These are phyloP conservation scores for Cladorrhinum samala DNA, from an alignment of 495 filamentous ascomycete species.

Conservation along the genomic window DNA sequence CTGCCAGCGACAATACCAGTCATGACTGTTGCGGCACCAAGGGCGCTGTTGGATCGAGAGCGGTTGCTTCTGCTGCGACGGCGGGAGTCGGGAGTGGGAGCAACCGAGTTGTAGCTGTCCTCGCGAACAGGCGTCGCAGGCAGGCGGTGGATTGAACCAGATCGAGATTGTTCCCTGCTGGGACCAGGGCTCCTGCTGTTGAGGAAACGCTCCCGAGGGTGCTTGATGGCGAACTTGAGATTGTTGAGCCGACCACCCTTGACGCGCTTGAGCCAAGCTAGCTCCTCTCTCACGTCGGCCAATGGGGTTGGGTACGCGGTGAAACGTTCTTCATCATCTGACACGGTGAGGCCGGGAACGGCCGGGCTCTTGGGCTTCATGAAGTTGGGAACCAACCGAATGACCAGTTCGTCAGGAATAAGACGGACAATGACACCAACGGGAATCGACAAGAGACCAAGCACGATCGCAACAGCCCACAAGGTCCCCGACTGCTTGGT, in stretches of 20 bases:
- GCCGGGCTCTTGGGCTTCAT: conserved; percentile 57
- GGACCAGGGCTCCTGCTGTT: conserved; percentile 67
- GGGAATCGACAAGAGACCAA: conserved; percentile 66
- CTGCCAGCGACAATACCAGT: conserved; percentile 83
- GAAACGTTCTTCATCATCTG: conserved; percentile 67
- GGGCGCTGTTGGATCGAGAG: conserved; percentile 80
- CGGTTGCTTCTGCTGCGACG: conserved; percentile 60
- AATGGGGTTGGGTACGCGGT: conserved; percentile 64
- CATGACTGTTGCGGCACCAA: conserved; percentile 80
- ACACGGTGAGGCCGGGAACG: conserved; percentile 51
- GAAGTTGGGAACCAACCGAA: conserved; percentile 59
- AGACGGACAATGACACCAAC: conserved; percentile 66
- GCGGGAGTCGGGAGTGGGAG: conserved; percentile 65
- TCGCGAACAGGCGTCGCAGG: conserved; percentile 65
- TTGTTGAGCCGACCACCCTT: conserved; percentile 87
- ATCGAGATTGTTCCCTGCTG: conserved; percentile 54
- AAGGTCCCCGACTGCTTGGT: conserved; percentile 57
- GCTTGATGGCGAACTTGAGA: conserved; percentile 75
- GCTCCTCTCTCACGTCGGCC: conserved; percentile 71
- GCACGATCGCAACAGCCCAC: conserved; percentile 71
- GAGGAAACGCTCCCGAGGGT: conserved; percentile 68
- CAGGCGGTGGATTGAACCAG: conserved; percentile 48
- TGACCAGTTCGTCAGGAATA: conserved; percentile 49
- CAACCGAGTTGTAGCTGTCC: conserved; percentile 46
- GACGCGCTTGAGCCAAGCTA: conserved; percentile 82